These are phyloP conservation scores for Arctium minus DNA, from an alignment of 129 eudicot genomes.

Conservation along the genomic window DNA sequence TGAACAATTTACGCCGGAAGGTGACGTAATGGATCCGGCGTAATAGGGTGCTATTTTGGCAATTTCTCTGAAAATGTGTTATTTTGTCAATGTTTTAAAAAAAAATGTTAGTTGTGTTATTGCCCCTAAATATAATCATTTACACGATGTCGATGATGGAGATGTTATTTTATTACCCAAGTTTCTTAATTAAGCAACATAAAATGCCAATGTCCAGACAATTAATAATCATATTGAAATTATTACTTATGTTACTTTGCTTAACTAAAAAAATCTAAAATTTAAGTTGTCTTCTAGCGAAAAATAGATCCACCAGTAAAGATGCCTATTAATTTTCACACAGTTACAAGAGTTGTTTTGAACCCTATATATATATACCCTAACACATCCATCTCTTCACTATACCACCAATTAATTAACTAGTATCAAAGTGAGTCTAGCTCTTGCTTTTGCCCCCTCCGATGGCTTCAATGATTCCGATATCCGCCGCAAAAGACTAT, in stretches of 20 bases:
- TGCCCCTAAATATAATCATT: background rate
- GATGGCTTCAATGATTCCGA: slow-evolving; percentile 53
- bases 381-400: background rate
- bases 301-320: slow-evolving; percentile 38
- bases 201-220: background rate
- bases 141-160: background rate
- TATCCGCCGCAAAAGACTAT: slow-evolving; percentile 19
- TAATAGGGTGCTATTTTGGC: too few relatives aligned
- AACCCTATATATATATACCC: slow-evolving; percentile 26
- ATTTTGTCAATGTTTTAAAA: too few relatives aligned
- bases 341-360: background rate
- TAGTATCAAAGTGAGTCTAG: background rate
- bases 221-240: background rate
- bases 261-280: background rate
- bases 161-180: background rate
- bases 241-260: background rate
- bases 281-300: slow-evolving; percentile 43
- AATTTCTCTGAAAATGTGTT: too few relatives aligned
- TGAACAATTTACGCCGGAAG: too few relatives aligned
- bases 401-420: background rate
- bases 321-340: slow-evolving; percentile 36
- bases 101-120: too few relatives aligned
- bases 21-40: too few relatives aligned
- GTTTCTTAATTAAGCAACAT: background rate
- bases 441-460: background rate